Conservation (phyloP, 768 basidiomycete species). For the Melanogaster broomeanus region DNA sequence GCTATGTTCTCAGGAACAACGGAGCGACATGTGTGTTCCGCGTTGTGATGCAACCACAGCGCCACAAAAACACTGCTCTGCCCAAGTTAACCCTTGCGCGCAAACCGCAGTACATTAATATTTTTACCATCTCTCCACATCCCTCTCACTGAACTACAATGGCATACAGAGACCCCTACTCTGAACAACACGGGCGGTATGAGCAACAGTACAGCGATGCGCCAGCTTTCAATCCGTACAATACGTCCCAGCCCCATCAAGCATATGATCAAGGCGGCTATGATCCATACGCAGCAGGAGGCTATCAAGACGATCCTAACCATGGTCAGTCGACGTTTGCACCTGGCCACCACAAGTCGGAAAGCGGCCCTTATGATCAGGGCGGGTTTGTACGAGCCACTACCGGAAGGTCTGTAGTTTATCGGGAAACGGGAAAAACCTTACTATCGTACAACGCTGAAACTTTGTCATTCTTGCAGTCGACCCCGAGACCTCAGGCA, state of each 20-base stretch:
- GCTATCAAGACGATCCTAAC: conserved; percentile 41
- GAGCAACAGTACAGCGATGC: conserved; percentile 36
- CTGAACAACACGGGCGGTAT: conserved; percentile 33
- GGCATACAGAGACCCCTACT: conserved; percentile 62
- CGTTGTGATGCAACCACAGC: conserved; percentile 6
- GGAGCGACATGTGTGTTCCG: no score
- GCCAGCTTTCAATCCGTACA: conserved; percentile 49
- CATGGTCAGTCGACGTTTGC: conserved; percentile 14
- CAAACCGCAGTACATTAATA: conserved; percentile 21
- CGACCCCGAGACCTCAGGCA: conserved; percentile 38
- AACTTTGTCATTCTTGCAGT: conserved; percentile 10
- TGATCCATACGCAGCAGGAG: conserved; percentile 24
- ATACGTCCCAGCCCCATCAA: conserved; percentile 44
- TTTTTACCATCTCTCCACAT: not conserved
- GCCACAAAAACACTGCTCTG: conserved; percentile 9
- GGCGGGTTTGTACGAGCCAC: conserved; percentile 42
- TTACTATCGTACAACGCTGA: conserved; percentile 1
- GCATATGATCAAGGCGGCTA: conserved; percentile 53
- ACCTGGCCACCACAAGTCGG: conserved; percentile 27
- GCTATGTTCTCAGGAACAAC: no score
- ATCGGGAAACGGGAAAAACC: not conserved
- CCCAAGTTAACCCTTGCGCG: not conserved
- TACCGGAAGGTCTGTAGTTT: conserved; percentile 31
- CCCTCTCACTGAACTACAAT: conserved; percentile 12
- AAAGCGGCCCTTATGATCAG: conserved; percentile 42